Evolutionary conservation across 192 early-diverging fungal genomes (phyloP).

Genomic region (Mortierella antarctica): DNA sequence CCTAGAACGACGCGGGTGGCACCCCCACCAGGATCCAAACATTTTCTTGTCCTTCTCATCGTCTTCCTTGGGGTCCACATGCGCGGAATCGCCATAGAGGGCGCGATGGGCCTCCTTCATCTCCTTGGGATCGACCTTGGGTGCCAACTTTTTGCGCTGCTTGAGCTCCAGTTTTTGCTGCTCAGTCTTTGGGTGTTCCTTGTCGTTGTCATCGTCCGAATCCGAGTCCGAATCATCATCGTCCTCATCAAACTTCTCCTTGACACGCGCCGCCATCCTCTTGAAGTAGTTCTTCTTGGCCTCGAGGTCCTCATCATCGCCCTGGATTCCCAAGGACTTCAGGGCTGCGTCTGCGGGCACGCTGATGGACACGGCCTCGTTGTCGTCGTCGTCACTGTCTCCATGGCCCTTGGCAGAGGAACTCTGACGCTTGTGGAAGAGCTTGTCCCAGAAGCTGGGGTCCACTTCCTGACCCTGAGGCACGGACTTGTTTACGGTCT

Average conservation of each 20-base stretch:
- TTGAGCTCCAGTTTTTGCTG: slow-evolving; percentile 25
- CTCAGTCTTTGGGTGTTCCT: slow-evolving; percentile 23
- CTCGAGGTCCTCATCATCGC: slow-evolving; percentile 21
- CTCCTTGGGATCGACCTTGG: slow-evolving; percentile 53
- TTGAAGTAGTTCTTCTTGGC: slow-evolving; percentile 49
- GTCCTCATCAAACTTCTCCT: slow-evolving; percentile 51
- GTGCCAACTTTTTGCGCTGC: slow-evolving; percentile 30
- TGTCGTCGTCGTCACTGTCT: slow-evolving; percentile 11
- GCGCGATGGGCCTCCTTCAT: slow-evolving; percentile 46
- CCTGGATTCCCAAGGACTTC: slow-evolving; percentile 31
- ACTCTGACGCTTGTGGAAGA: slow-evolving; percentile 17
- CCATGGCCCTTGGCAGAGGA: background rate
- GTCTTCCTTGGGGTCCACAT: background rate
- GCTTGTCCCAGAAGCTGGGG: slow-evolving; percentile 41
- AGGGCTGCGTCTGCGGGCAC: slow-evolving; percentile 46
- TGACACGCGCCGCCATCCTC: slow-evolving; percentile 39
- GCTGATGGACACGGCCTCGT: slow-evolving; percentile 31
- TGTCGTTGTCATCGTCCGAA: slow-evolving; percentile 7
- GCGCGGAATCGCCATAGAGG: slow-evolving; percentile 11
- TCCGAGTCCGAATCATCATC: slow-evolving; percentile 37
- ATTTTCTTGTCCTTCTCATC: slow-evolving; percentile 41
- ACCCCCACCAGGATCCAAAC: slow-evolving; percentile 52
- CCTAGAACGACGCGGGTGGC: slow-evolving; percentile 43
- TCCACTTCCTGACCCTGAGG: slow-evolving; percentile 27
- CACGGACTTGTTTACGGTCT: slow-evolving; percentile 39